phyloP scores from a whole-genome alignment of 2,329 filamentous ascomycete genomes.

The Alternaria sp. region DNA sequence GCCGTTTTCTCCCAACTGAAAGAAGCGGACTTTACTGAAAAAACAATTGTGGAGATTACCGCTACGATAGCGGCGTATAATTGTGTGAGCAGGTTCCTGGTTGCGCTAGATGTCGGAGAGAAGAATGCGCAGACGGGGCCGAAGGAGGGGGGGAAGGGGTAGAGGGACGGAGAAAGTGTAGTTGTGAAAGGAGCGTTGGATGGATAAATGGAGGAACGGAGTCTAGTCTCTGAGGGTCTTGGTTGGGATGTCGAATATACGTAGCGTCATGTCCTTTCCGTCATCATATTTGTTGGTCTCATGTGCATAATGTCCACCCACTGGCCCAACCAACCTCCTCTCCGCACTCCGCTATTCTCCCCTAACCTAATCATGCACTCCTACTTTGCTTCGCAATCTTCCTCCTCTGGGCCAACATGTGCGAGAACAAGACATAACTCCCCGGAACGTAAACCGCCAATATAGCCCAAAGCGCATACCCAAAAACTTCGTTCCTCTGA shows the following conservation, averaged over 20 bases:
- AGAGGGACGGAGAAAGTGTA: too few species aligned
- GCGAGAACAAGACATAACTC: slow-evolving; percentile 84
- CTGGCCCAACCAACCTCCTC: background rate
- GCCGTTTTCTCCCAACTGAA: slow-evolving; percentile 71
- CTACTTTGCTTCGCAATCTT: slow-evolving; percentile 63
- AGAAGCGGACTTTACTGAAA: slow-evolving; percentile 66
- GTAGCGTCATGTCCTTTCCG: background rate
- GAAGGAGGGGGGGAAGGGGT: slow-evolving; percentile 27
- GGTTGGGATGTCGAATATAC: background rate
- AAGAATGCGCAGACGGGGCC: slow-evolving; percentile 44
- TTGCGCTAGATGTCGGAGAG: slow-evolving; percentile 74
- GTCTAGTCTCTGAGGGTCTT: too few species aligned
- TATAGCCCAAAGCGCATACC: slow-evolving; percentile 69
- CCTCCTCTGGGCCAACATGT: slow-evolving; percentile 91
- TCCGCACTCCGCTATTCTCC: too few species aligned
- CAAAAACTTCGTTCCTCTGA: slow-evolving; percentile 61
- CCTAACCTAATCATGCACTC: background rate
- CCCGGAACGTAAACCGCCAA: slow-evolving; percentile 80
- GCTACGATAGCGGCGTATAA: slow-evolving; percentile 83
- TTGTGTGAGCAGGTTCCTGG: slow-evolving; percentile 83
- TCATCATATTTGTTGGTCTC: background rate
- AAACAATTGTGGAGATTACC: slow-evolving; percentile 82
- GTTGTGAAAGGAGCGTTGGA: background rate
- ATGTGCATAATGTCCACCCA: background rate
- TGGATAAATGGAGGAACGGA: background rate